These are phyloP conservation scores for Metschnikowia koreensis DNA, from an alignment of 805 yeast species.

Conservation along the genomic window DNA sequence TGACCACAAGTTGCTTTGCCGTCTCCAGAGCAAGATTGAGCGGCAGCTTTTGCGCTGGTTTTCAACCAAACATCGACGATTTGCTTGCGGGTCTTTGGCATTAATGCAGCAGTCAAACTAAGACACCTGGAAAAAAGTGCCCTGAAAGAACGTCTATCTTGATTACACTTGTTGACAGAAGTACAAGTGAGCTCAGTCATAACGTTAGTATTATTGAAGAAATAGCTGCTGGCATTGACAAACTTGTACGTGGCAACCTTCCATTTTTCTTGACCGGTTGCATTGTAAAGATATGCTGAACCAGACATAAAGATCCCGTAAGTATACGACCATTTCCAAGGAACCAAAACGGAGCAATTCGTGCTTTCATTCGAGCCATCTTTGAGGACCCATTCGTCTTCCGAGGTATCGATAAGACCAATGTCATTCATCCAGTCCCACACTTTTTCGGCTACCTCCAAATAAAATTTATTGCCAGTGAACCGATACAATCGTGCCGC, in stretches of 20 bases:
- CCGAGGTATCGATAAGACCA: slow-evolving; percentile 20
- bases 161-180: slow-evolving; percentile 51
- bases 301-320: slow-evolving; percentile 69
- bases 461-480: slow-evolving; percentile 39
- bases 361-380: slow-evolving; percentile 53
- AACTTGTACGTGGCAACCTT: slow-evolving; percentile 34
- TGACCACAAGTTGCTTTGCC: slow-evolving; percentile 80
- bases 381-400: slow-evolving; percentile 29
- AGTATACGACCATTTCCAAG: slow-evolving; percentile 63
- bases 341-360: slow-evolving; percentile 49
- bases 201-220: slow-evolving; percentile 42
- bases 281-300: slow-evolving; percentile 64
- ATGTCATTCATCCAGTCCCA: slow-evolving; percentile 44
- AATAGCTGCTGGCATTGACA: slow-evolving; percentile 33
- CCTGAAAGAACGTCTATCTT: slow-evolving; percentile 73
- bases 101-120: slow-evolving; percentile 54
- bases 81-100: slow-evolving; percentile 45
- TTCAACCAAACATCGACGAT: slow-evolving; percentile 28
- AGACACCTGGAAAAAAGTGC: slow-evolving; percentile 64
- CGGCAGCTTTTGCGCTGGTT: slow-evolving; percentile 65
- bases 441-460: slow-evolving; percentile 41
- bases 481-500: slow-evolving; percentile 45
- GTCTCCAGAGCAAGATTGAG: slow-evolving; percentile 75
- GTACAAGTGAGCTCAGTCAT: slow-evolving; percentile 67
- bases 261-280: slow-evolving; percentile 51